These are phyloP conservation scores for Pulicaria dysenterica DNA, from an alignment of 129 eudicot genomes.

Conservation along the genomic window DNA sequence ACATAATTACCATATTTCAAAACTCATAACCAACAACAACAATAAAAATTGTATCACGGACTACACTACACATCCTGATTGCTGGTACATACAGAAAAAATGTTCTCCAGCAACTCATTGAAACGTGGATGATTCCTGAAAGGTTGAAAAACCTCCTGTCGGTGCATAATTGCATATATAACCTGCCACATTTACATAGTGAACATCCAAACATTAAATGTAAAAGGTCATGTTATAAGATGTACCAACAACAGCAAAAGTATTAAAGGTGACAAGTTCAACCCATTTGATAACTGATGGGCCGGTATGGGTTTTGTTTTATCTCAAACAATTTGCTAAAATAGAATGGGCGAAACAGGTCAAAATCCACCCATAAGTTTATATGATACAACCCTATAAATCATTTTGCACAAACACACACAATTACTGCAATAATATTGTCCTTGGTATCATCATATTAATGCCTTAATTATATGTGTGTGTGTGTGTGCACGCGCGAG, in stretches of 20 bases:
- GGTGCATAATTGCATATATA: slow-evolving; percentile 95
- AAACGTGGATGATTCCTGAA: slow-evolving; percentile 96
- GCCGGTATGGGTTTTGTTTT: background rate
- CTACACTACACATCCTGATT: background rate
- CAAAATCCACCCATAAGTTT: background rate
- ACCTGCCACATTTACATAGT: slow-evolving; percentile 54
- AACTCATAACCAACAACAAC: background rate
- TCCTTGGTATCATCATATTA: background rate
- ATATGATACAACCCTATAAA: slow-evolving; percentile 2
- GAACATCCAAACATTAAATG: slow-evolving; percentile 5
- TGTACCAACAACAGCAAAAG: background rate
- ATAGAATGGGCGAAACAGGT: background rate
- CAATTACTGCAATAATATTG: background rate
- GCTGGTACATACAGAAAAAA: slow-evolving; percentile 67
- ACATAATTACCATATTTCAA: slow-evolving; percentile 8
- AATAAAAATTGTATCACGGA: slow-evolving; percentile 1
- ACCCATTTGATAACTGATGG: background rate
- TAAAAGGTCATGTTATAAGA: background rate
- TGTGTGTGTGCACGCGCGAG: too few relatives aligned
- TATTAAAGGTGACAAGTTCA: background rate
- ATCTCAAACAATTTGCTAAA: background rate
- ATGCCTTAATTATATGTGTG: background rate
- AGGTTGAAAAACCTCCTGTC: slow-evolving; percentile 96
- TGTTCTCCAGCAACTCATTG: slow-evolving; percentile 91
- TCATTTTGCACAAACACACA: background rate